Conservation (phyloP, 768 basidiomycete species). For the Boletellus ananas region DNA sequence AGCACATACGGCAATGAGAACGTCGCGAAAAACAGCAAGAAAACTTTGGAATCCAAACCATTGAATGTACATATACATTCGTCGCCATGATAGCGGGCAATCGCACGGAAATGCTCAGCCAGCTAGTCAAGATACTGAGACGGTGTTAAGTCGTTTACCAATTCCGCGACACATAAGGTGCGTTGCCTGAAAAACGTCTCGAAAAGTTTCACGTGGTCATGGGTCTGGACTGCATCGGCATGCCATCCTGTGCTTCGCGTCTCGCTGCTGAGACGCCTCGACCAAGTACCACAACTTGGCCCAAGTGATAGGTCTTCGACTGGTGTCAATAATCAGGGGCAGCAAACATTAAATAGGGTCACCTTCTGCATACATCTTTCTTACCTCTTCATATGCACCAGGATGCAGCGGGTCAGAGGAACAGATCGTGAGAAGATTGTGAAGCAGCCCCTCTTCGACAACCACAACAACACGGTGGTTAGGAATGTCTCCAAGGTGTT, state of each 20-base stretch:
- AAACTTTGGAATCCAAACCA: too few species aligned
- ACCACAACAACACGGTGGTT: conserved; percentile 15
- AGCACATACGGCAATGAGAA: too few species aligned
- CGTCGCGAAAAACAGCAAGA: too few species aligned
- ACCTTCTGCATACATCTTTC: conserved; percentile 19
- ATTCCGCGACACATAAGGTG: too few species aligned
- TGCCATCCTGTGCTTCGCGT: background rate
- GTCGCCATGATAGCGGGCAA: background rate
- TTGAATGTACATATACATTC: too few species aligned
- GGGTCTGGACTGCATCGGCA: conserved; percentile 9
- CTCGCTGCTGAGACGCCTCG: conserved; percentile 3
- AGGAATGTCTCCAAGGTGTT: conserved; percentile 16
- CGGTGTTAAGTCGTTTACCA: background rate
- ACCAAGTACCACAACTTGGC: conserved; percentile 18
- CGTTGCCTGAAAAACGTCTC: background rate
- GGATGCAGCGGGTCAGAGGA: conserved; percentile 11
- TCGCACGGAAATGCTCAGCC: background rate
- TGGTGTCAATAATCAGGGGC: background rate
- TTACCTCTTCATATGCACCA: conserved; percentile 13
- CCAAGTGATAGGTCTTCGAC: conserved; percentile 8
- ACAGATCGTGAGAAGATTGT: conserved; percentile 12
- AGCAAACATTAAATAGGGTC: too few species aligned
- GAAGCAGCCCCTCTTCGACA: conserved; percentile 19
- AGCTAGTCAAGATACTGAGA: background rate
- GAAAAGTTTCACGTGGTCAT: conserved; percentile 12